Base-by-base conservation (phyloP, 2,329 filamentous ascomycete genomes). In the Penicillium sclerotigenum region DNA sequence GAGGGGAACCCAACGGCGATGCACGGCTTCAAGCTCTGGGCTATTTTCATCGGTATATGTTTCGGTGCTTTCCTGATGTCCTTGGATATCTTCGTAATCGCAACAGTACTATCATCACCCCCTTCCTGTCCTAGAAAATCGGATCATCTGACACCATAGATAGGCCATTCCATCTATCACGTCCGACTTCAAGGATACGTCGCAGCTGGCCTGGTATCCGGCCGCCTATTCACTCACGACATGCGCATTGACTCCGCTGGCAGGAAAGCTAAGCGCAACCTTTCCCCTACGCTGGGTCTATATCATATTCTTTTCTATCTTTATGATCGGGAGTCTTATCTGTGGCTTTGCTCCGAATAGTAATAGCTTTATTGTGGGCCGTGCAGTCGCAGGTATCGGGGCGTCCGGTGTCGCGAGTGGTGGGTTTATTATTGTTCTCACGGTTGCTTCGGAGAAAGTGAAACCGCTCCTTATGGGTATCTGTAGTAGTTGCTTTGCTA, bases 221-320 rank as follows among this genome's bases (percentile, higher is more conserved):
- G 47, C 47, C 22, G 56, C 56, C 8, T 58, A 58, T 22, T 52
- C 47, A 26, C 47, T 58, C 34, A 52, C 56, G 20, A 51, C 36
- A n/a, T 58, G 47, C 47, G 52, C 56, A 20, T 47, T 58, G 48
- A 47, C 40, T n/a, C 52, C 52, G 18, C n/a, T 58, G 5, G 52
- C 45, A 34, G 56, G 56, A n/a, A 58, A 56, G 52, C n/a, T 58
- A 2, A 43, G 43, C 50, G 10, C 50, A 42, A 42, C 16, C 13
- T 57, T 57, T 33, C 22, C 40, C 16, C 40, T 53, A 3, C 40
- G 36, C 31, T 37, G 50, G 42, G 26, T 38, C 20, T 53, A 37
- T 10, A 28, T 53, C 1, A 46, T 13, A 8, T 53, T 36, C 31
- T 40, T 53, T n/a, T 36, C 50, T 10, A 47, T 46, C 10, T 53